Evolutionary conservation across 1,139 yeast genomes (phyloP).

Genomic region (Protomyces lactucae-debilis): DNA sequence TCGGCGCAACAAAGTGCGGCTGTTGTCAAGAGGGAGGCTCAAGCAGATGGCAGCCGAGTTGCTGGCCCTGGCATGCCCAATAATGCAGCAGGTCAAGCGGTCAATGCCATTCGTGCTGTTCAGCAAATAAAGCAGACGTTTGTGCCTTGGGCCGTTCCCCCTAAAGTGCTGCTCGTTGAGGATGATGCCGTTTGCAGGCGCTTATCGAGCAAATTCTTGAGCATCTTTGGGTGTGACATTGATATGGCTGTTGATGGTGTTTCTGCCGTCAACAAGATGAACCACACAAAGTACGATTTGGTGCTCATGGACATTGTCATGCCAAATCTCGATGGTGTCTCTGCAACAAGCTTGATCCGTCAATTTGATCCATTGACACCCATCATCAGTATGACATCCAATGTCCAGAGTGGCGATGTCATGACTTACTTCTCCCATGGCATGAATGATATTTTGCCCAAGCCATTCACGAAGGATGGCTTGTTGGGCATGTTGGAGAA

Average conservation of each 20-base stretch:
- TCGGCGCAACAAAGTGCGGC: conserved; percentile 1
- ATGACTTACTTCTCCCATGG: conserved; percentile 75
- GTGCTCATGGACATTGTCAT: conserved; percentile 90
- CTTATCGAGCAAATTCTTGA: conserved; percentile 56
- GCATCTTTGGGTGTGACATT: conserved; percentile 85
- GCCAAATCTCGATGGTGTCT: conserved; percentile 93
- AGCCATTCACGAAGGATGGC: conserved; percentile 86
- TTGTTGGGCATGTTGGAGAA: conserved; percentile 68
- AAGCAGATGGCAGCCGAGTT: background rate
- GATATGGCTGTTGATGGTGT: conserved; percentile 90
- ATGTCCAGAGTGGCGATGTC: conserved; percentile 72
- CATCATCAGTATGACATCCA: conserved; percentile 90
- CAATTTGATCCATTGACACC: conserved; percentile 80
- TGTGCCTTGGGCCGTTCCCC: conserved; percentile 35
- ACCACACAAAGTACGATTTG: conserved; percentile 49
- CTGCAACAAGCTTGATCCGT: conserved; percentile 81
- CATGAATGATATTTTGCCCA: conserved; percentile 85
- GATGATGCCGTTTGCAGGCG: conserved; percentile 76
- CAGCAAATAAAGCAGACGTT: conserved; percentile 23
- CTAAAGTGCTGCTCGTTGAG: conserved; percentile 65
- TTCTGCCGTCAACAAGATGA: conserved; percentile 77
- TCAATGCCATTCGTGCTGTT: conserved; percentile 21
- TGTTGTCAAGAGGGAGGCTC: conserved; percentile 1
- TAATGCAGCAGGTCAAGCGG: conserved; percentile 21
- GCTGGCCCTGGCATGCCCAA: background rate